These are phyloP conservation scores for Neophaeococcomyces aloes DNA, from an alignment of 2,329 filamentous ascomycete species.

Conservation along the genomic window DNA sequence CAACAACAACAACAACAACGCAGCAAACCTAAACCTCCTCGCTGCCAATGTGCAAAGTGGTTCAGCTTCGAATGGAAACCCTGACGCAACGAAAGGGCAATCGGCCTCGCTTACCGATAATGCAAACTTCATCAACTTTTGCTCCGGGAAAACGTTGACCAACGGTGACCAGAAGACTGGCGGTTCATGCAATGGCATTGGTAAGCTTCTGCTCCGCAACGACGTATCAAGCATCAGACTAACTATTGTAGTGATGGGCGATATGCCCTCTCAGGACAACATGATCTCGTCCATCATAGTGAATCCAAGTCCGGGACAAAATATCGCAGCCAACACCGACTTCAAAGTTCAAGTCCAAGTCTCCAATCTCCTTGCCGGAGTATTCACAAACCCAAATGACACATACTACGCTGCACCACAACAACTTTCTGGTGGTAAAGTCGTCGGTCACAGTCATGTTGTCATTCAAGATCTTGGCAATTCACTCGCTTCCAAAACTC, in stretches of 20 bases:
- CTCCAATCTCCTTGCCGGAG: slow-evolving; percentile 41
- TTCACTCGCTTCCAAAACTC: slow-evolving; percentile 27
- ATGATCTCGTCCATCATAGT: slow-evolving; percentile 49
- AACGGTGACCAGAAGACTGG: slow-evolving; percentile 42
- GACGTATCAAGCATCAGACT: background rate
- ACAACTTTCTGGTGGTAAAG: slow-evolving; percentile 32
- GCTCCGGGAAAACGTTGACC: slow-evolving; percentile 43
- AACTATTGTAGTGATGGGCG: slow-evolving; percentile 39
- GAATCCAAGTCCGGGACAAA: slow-evolving; percentile 35
- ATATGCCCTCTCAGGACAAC: slow-evolving; percentile 40
- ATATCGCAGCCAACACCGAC: slow-evolving; percentile 29
- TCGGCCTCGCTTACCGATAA: slow-evolving; percentile 38
- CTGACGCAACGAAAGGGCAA: slow-evolving; percentile 29
- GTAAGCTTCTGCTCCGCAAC: background rate
- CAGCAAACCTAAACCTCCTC: slow-evolving; percentile 10
- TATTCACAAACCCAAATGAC: slow-evolving; percentile 44
- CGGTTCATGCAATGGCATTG: slow-evolving; percentile 48
- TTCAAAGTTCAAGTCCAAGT: slow-evolving; percentile 43
- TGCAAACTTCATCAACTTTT: slow-evolving; percentile 52
- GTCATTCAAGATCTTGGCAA: slow-evolving; percentile 41
- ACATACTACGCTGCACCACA: slow-evolving; percentile 50
- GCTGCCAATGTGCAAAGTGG: slow-evolving; percentile 13
- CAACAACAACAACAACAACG: slow-evolving; percentile 10
- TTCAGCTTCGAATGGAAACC: slow-evolving; percentile 14
- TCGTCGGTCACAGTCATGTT: slow-evolving; percentile 34